Base-by-base conservation (phyloP, 2,329 filamentous ascomycete species). In the Monosporascus sp. region DNA sequence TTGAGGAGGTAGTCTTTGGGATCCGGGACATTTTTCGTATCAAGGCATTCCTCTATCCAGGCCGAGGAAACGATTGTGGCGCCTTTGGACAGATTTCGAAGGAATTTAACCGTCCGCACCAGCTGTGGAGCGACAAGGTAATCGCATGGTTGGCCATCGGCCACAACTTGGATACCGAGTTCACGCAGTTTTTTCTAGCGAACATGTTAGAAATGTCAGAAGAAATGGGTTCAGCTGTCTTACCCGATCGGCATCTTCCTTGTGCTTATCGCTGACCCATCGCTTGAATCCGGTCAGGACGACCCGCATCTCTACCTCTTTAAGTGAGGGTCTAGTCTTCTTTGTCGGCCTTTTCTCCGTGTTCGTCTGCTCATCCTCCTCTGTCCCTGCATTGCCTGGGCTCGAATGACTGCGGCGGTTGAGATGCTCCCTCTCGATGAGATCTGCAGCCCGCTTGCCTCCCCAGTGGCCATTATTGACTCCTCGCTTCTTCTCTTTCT, bases 71-170 rank as follows among this genome's bases (percentile, higher is more conserved):
- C 80, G 44, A 97, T 82, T 1, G 82, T 79, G 0, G 91, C 90
- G 0, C 89, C 91, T 54, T 84, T 85, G 18, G 94, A 91, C 27
- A 99, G 74, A 14, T 91, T 90, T 56, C 86, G 88, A 48, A 97
- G 85, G 66, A 99, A 99, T 66, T 99, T 99, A 67, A 90, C 85
- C 0, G 94, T 99, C 38, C 94, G 87, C 36, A 97, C 83, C 56
- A 97, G 84, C 42, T 84, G 82, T 1, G 93, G 94, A 3, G 93
- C 93, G 36, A 90, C 91, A 11, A 99, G 81, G 67, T 96, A 89
- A 62, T 93, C 89, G 67, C 90, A 94, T 45, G 83, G 80, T 47
- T 82, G 81, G 25, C 84, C 84, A 64, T 96, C 89, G 61, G 86
- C 80, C 5, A 90, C 87, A 22, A 96, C 82, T 60, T 85, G 79